A percentile compares a stretch with the other conserved stretches of the same genome.
Evolutionary conservation across 345 rosid species (phyloP).

Genomic region (Iberis pinnata): DNA sequence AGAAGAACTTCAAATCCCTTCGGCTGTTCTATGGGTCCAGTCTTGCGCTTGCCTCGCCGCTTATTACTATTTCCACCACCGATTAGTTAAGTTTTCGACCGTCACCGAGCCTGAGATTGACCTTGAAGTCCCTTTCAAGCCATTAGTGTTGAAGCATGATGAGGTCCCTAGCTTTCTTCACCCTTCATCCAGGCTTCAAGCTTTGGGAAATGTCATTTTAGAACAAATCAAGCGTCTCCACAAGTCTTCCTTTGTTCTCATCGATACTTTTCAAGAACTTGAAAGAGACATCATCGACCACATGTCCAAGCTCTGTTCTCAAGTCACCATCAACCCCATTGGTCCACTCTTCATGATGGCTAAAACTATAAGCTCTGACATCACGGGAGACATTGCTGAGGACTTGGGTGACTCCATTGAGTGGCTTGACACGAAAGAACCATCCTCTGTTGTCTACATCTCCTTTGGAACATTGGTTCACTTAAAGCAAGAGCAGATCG

Average conservation of each 20-base stretch:
- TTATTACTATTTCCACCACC: constrained; percentile 53
- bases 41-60: constrained; percentile 63
- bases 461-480: constrained; percentile 41
- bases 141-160: constrained; percentile 45
- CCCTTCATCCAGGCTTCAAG: constrained; percentile 35
- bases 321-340: neutral
- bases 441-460: constrained; percentile 37
- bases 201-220: constrained; percentile 35
- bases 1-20: constrained; percentile 49
- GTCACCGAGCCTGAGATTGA: constrained; percentile 43
- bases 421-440: constrained; percentile 12
- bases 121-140: constrained; percentile 52
- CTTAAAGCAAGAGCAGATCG: constrained; percentile 25
- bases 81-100: constrained; percentile 44
- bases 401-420: neutral
- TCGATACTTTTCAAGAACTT: neutral
- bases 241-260: neutral
- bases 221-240: constrained; percentile 42
- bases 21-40: constrained; percentile 82
- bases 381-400: neutral
- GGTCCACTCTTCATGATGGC: constrained; percentile 6
- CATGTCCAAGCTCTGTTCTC: neutral
- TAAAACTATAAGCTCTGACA: neutral
- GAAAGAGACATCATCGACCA: neutral
- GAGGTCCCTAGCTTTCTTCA: constrained; percentile 71